Evolutionary conservation across 805 yeast species (phyloP), one percentile per base, ranked within the genome.

Genomic region (Wickerhamiella azyma): DNA sequence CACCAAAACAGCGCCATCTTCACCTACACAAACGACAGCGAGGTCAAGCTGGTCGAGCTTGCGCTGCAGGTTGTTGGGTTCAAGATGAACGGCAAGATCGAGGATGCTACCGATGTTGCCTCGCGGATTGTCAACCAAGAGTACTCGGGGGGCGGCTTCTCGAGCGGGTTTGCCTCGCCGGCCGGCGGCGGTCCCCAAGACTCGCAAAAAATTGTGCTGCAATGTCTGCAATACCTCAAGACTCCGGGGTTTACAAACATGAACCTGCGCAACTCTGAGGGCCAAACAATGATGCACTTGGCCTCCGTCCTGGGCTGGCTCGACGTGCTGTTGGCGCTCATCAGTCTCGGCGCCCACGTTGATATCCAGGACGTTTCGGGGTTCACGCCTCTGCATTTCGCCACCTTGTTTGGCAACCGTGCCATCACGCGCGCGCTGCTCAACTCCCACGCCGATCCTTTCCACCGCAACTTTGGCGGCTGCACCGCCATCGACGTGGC

Each of bases 51-150:
- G 59, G 84, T 89, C 59, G 98, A 92, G 65, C 69, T 92, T 52
- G 98, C 98, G 1, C 70, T 92, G 55, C 97, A 92, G 43, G 92
- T 92, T 55, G 96, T 92, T 36, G 98, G 98, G 1, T 69, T 88
- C 63, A 89, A 89, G 65, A 86, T 89, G 96, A 88, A 85, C 59
- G 98, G 97, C 48, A 80, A 81, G 57, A 67, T 92, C 48, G 97
- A 92, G 59, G 96, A 89, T 63, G 96, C 97, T 1, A 77, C 84
- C 54, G 86, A 85, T 58, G 84, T 92, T 55, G 97, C 97, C 1
- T 81, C 81, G 61, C 71, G 94, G 52, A 85, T 92, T 53, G 86
- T 89, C 45, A 10, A 72, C 43, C 40, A 33, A 4, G 49, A 41
- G 76, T 43, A 77, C 52, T n/a, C 33, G 6, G 47, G 45, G 9